These are phyloP conservation scores for Protomyces arabidopsidicola DNA, from an alignment of 1,139 yeast genomes.

Conservation along the genomic window DNA sequence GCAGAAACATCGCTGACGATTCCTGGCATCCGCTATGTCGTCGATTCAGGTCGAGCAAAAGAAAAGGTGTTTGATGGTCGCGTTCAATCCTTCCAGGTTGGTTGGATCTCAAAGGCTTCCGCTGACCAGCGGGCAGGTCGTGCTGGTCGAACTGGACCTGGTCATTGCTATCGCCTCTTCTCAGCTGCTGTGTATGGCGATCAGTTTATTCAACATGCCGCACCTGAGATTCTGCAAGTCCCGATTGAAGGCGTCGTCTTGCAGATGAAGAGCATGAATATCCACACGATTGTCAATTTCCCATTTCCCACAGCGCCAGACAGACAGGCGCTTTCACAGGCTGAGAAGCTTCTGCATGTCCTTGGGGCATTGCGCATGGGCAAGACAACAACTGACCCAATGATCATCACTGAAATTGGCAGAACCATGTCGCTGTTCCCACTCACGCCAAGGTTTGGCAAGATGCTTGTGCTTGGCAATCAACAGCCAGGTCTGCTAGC, in stretches of 20 bases:
- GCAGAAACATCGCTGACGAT: conserved; percentile 97
- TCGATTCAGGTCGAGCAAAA: conserved; percentile 91
- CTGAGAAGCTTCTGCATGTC: conserved; percentile 62
- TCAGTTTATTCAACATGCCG: conserved; percentile 73
- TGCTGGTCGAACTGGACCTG: conserved; percentile 99
- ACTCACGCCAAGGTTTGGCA: conserved; percentile 86
- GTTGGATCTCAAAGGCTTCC: conserved; percentile 92
- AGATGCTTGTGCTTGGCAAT: conserved; percentile 72
- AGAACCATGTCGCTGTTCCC: conserved; percentile 86
- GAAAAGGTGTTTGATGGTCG: conserved; percentile 78
- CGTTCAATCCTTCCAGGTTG: conserved; percentile 85
- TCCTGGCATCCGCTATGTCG: conserved; percentile 91
- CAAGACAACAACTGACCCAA: conserved; percentile 42
- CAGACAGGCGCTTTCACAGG: conserved; percentile 53
- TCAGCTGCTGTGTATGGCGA: conserved; percentile 94
- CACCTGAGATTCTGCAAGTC: conserved; percentile 89
- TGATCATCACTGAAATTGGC: conserved; percentile 68
- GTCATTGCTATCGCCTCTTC: conserved; percentile 87
- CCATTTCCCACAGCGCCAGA: conserved; percentile 98
- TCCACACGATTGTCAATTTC: conserved; percentile 80
- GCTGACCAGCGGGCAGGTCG: conserved; percentile 96
- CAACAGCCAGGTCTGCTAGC: conserved; percentile 80
- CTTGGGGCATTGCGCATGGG: conserved; percentile 62
- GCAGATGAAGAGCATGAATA: conserved; percentile 96
- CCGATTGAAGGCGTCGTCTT: conserved; percentile 93